A percentile compares a stretch with the other conserved stretches of the same genome.
Conservation (phyloP, 768 basidiomycete species). For the Mycena epipterygia region DNA sequence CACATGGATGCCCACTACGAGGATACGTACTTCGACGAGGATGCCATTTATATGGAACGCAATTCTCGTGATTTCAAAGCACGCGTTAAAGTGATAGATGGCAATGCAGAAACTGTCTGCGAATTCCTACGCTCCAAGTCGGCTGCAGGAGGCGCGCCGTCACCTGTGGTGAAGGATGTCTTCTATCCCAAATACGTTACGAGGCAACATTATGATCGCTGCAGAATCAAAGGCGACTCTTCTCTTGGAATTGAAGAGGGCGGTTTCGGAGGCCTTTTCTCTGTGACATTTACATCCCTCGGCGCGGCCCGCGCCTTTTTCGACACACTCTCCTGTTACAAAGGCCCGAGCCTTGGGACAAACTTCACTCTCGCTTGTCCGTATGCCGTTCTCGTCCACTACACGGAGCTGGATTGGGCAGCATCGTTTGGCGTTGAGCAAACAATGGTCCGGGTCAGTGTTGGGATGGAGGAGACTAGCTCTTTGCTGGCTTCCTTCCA, state of each 20-base stretch:
- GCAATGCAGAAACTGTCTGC: slow-evolving; percentile 86
- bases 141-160: slow-evolving; percentile 50
- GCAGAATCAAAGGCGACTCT: slow-evolving; percentile 63
- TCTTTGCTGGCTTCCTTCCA: slow-evolving; percentile 71
- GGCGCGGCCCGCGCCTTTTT: slow-evolving; percentile 85
- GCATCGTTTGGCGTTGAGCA: slow-evolving; percentile 86
- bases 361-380: slow-evolving; percentile 97
- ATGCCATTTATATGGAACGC: slow-evolving; percentile 97
- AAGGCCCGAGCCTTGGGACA: slow-evolving; percentile 94
- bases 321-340: slow-evolving; percentile 84
- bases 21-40: slow-evolving; percentile 90
- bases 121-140: slow-evolving; percentile 80
- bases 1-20: slow-evolving; percentile 75
- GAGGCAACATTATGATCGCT: slow-evolving; percentile 76
- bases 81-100: slow-evolving; percentile 83
- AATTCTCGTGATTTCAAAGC: slow-evolving; percentile 94
- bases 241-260: slow-evolving; percentile 53
- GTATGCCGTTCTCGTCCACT: slow-evolving; percentile 94
- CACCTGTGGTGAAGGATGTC: slow-evolving; percentile 80
- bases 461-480: slow-evolving; percentile 87
- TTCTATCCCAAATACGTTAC: slow-evolving; percentile 92
- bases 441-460: slow-evolving; percentile 87
- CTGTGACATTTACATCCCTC: slow-evolving; percentile 81
- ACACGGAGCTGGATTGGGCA: slow-evolving; percentile 92
- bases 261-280: slow-evolving; percentile 91